Conservation (phyloP, 495 filamentous ascomycete species). For the Neurospora cerealis region DNA sequence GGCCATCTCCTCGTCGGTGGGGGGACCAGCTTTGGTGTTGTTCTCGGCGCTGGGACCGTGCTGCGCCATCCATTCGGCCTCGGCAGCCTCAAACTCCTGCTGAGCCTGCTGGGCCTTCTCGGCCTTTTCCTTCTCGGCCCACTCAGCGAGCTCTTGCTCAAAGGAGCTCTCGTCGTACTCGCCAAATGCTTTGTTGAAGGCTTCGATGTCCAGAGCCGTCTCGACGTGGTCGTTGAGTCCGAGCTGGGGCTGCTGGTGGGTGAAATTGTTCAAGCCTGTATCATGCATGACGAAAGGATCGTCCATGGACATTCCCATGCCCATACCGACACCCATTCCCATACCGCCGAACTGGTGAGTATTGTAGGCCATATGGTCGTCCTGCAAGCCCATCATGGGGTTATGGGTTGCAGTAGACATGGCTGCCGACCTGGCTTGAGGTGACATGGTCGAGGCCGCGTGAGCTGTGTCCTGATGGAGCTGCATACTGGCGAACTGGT, state of each 20-base stretch:
- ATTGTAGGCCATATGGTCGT: neutral
- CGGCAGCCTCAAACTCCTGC: conserved; percentile 11
- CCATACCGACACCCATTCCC: neutral
- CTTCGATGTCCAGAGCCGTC: conserved; percentile 14
- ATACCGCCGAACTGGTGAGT: neutral
- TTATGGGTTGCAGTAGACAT: conserved; percentile 1
- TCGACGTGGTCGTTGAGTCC: neutral
- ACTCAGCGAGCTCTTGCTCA: conserved; percentile 13
- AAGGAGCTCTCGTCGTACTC: conserved; percentile 15
- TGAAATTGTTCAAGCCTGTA: neutral
- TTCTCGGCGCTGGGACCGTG: conserved; percentile 16
- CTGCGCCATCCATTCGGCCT: conserved; percentile 22
- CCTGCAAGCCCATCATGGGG: conserved; percentile 2
- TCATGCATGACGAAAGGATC: neutral
- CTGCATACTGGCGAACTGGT: conserved; percentile 19
- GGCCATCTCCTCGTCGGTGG: conserved; percentile 11
- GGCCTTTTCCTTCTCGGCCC: conserved; percentile 4
- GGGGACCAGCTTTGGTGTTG: neutral
- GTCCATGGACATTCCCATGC: neutral
- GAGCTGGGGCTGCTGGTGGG: neutral
- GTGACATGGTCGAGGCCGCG: neutral
- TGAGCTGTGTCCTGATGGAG: conserved; percentile 2
- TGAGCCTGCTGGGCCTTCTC: conserved; percentile 2
- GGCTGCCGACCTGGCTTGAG: neutral
- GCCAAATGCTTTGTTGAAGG: conserved; percentile 20